Percentiles rank a stretch among this genome's conserved stretches.
Evolutionary conservation across 768 basidiomycete species (phyloP).

Genomic region (Boletellus ananas): DNA sequence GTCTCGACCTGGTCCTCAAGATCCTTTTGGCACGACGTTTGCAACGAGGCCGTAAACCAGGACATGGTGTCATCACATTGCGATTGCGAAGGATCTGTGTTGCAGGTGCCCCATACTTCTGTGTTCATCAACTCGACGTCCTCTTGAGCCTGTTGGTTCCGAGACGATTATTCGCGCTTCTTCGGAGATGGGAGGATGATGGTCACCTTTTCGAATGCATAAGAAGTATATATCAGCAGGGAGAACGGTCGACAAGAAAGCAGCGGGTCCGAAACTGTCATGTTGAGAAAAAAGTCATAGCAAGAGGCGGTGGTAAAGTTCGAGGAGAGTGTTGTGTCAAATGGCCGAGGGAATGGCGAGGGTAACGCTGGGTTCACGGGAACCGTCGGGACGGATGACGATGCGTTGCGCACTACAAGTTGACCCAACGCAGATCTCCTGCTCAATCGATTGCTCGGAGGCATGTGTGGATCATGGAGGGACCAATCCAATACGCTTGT

Average conservation of each 20-base stretch:
- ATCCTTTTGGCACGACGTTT: conserved; percentile 53
- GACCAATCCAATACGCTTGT: conserved; percentile 34
- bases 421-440: conserved; percentile 8
- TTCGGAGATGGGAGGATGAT: not conserved
- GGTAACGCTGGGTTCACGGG: conserved; percentile 48
- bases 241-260: conserved; percentile 77
- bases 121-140: conserved; percentile 61
- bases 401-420: conserved; percentile 3
- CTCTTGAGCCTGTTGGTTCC: conserved; percentile 52
- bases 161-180: conserved; percentile 1
- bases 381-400: conserved; percentile 24
- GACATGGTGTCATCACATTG: conserved; percentile 68
- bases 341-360: conserved; percentile 74
- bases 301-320: conserved; percentile 69
- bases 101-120: conserved; percentile 78
- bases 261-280: conserved; percentile 60
- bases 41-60: conserved; percentile 51
- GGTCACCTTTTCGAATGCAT: conserved; percentile 52
- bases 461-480: conserved; percentile 41
- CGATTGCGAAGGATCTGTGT: conserved; percentile 44
- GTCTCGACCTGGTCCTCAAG: conserved; percentile 48
- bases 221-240: conserved; percentile 54
- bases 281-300: conserved; percentile 68
- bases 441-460: not conserved
- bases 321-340: conserved; percentile 55